Evolutionary conservation across 108 stramenopile genomes (phyloP).

Genomic region (Mayamaea pseudoterrestris): DNA sequence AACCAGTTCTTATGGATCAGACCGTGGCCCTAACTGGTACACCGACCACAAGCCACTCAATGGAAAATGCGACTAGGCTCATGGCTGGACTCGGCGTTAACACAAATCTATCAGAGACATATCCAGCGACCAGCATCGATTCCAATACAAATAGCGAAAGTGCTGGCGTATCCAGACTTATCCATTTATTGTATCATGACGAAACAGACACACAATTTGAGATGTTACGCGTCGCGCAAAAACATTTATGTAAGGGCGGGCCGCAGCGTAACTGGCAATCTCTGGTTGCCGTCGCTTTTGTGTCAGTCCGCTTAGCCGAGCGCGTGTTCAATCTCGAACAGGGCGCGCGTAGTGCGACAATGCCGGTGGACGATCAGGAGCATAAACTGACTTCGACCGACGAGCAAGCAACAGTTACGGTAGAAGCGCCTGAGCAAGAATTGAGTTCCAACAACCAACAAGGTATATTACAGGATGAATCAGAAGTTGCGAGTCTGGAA

Average conservation of each 20-base stretch:
- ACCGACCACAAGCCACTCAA: conserved; percentile 6
- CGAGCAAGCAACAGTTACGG: too few species aligned
- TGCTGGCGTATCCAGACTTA: conserved; percentile 77
- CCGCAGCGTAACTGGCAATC: conserved; percentile 45
- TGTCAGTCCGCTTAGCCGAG: conserved; percentile 54
- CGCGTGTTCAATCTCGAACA: conserved; percentile 54
- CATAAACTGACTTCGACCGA: too few species aligned
- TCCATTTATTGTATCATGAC: conserved; percentile 69
- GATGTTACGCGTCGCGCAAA: conserved; percentile 60
- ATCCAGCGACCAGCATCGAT: background rate
- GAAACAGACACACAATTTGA: conserved; percentile 84
- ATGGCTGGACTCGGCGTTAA: conserved; percentile 60
- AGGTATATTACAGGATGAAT: too few species aligned
- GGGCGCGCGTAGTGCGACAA: too few species aligned
- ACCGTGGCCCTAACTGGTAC: conserved; percentile 1
- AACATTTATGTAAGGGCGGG: conserved; percentile 56
- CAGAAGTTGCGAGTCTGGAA: background rate
- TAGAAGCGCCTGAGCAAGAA: too few species aligned
- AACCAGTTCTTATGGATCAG: conserved; percentile 79
- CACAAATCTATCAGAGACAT: conserved; percentile 6
- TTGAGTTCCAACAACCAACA: too few species aligned
- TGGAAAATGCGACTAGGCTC: conserved; percentile 36
- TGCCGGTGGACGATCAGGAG: too few species aligned
- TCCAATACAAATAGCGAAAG: conserved; percentile 31
- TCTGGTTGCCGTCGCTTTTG: conserved; percentile 76